phyloP scores from a whole-genome alignment of 768 basidiomycete genomes.

The Astraeus odoratus region DNA sequence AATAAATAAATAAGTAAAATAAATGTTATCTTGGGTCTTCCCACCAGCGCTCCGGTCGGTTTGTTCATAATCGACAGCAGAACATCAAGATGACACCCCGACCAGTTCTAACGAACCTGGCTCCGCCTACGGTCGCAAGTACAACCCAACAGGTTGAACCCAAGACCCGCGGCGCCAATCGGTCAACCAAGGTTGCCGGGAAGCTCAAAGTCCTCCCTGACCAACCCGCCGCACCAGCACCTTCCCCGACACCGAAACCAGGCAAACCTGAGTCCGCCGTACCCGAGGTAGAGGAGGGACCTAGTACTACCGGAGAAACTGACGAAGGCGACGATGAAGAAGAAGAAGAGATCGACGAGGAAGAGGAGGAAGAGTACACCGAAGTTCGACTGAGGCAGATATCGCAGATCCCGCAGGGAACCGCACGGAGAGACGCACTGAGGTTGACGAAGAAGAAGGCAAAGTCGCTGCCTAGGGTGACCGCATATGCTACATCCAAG shows the following conservation, averaged over 20 bases:
- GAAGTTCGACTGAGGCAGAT: constrained; percentile 65
- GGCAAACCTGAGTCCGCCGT: constrained; percentile 11
- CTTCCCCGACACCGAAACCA: constrained; percentile 19
- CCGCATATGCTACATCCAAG: constrained; percentile 93
- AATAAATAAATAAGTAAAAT: background rate
- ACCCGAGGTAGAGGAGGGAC: constrained; percentile 34
- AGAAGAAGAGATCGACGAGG: constrained; percentile 51
- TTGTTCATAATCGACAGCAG: background rate
- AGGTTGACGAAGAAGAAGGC: constrained; percentile 92
- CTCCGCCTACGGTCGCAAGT: constrained; percentile 1
- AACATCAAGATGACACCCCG: constrained; percentile 19
- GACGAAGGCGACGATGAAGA: constrained; percentile 68
- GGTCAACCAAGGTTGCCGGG: constrained; percentile 75
- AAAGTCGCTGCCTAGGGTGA: constrained; percentile 86
- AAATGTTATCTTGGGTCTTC: background rate
- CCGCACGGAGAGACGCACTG: constrained; percentile 85
- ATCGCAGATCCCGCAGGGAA: constrained; percentile 88
- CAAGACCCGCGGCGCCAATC: constrained; percentile 66
- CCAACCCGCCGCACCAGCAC: constrained; percentile 51
- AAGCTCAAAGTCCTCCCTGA: constrained; percentile 88
- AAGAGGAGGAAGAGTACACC: constrained; percentile 45
- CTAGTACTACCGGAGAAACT: constrained; percentile 49
- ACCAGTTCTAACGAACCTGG: constrained; percentile 23
- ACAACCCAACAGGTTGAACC: constrained; percentile 27
- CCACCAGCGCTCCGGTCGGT: too few relatives aligned